phyloP scores from a whole-genome alignment of 805 yeast genomes.

The Saccharomyces kudriavzevii region DNA sequence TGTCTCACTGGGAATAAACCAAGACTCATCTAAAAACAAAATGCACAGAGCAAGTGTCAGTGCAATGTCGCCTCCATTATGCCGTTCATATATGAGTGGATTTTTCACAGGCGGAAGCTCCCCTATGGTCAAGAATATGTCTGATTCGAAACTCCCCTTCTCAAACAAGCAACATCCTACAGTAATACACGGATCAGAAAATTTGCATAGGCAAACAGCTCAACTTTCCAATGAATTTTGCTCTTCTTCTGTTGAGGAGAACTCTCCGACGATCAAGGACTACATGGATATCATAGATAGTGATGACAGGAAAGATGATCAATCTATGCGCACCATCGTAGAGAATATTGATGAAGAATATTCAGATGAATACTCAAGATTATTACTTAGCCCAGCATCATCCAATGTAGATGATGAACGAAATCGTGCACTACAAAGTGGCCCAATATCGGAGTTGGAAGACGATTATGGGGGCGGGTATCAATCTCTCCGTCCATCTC shows the following conservation, averaged over 20 bases:
- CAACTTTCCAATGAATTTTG: slow-evolving; percentile 26
- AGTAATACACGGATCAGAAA: slow-evolving; percentile 22
- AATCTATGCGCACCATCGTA: not conserved
- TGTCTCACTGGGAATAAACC: slow-evolving; percentile 26
- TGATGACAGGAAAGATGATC: slow-evolving; percentile 1
- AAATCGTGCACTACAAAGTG: not conserved
- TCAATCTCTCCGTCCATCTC: not conserved
- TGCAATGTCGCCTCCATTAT: slow-evolving; percentile 6
- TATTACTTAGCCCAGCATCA: slow-evolving; percentile 12
- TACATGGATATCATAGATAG: slow-evolving; percentile 10
- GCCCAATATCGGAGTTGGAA: not conserved
- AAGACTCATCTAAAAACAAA: slow-evolving; percentile 1
- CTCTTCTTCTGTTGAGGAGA: slow-evolving; percentile 11
- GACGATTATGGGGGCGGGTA: slow-evolving; percentile 1
- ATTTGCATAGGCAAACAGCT: slow-evolving; percentile 29
- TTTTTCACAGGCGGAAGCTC: not conserved
- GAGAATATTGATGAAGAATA: not conserved
- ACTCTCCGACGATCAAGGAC: slow-evolving; percentile 9
- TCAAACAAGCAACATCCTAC: slow-evolving; percentile 2
- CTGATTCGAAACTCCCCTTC: not conserved
- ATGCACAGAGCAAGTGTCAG: not conserved
- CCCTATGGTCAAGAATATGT: not conserved
- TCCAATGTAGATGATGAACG: slow-evolving; percentile 3
- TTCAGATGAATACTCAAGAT: slow-evolving; percentile 6
- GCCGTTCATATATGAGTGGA: slow-evolving; percentile 26